phyloP scores from a whole-genome alignment of 2,329 filamentous ascomycete species.

The Fusarium verticillioides region DNA sequence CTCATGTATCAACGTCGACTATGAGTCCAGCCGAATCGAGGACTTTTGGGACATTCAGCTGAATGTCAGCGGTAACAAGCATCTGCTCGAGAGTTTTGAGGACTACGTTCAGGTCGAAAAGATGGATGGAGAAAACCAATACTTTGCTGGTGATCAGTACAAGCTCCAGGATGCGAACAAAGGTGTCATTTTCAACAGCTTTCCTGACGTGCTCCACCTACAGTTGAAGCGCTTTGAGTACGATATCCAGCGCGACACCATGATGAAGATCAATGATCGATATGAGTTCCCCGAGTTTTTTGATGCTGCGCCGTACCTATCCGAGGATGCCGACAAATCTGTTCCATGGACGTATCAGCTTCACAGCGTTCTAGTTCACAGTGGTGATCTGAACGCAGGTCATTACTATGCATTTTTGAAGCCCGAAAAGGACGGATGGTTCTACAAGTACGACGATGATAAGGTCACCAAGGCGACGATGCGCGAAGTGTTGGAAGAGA shows the following conservation, averaged over 20 bases:
- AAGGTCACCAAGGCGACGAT: constrained; percentile 94
- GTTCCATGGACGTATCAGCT: constrained; percentile 93
- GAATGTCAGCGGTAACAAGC: constrained; percentile 94
- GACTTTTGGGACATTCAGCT: constrained; percentile 99
- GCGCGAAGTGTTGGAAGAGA: constrained; percentile 93
- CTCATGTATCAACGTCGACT: constrained; percentile 97
- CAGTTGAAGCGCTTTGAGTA: constrained; percentile 99
- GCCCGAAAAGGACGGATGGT: constrained; percentile 90
- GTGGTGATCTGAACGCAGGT: constrained; percentile 94
- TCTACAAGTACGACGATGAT: constrained; percentile 98
- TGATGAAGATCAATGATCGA: constrained; percentile 98
- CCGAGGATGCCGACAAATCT: constrained; percentile 85
- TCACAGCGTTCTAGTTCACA: constrained; percentile 95
- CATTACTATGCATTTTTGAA: constrained; percentile 99
- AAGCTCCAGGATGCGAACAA: constrained; percentile 97
- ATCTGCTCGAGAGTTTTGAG: constrained; percentile 91
- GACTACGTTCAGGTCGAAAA: constrained; percentile 98
- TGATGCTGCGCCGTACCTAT: constrained; percentile 87
- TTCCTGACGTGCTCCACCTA: constrained; percentile 92
- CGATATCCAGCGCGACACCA: constrained; percentile 92
- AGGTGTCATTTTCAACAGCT: constrained; percentile 95
- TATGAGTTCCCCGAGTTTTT: constrained; percentile 89
- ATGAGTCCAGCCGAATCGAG: constrained; percentile 93
- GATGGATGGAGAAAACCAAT: constrained; percentile 98
- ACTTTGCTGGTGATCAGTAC: constrained; percentile 88